Base-by-base conservation (phyloP, 2,329 filamentous ascomycete genomes). In the Didymella arachidicola region DNA sequence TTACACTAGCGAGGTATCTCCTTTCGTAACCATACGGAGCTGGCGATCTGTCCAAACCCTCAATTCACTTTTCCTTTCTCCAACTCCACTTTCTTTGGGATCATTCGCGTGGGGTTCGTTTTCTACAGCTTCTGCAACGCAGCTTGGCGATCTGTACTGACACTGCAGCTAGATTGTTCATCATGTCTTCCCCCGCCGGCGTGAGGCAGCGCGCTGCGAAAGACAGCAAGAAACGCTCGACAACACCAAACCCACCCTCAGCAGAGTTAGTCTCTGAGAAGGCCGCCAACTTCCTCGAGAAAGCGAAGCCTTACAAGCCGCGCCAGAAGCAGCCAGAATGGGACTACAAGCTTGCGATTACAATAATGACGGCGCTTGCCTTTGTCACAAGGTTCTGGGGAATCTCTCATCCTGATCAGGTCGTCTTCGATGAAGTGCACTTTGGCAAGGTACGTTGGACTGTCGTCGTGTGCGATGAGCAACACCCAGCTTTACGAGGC, bases 381-480 rank as follows among this genome's bases (percentile, higher is more conserved):
- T 98, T 99, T 73, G 73, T 93, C 62, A 98, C 95, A 46, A 86
- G 95, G 62, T 99, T 99, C 83, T 98, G 91, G 87, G 93, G 93
- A 63, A 97, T 99, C 77, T 92, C 86, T 76, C 93, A 97, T 79
- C 95, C 95, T 16, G 89, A 96, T 74, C 91, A 98, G 81, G 95
- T 99, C 55, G 95, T 99, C 48, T 99, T 99, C 74, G 95, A 99
- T 75, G 95, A 99, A 80, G 95, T 99, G 57, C 95, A 99, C 81
- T 99, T 99, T 79, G 95, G 95, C 82, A 99, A 99, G 90, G 94
- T 97, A 83, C 59, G 84, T 44, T 25, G 11, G 10, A 30, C 18
- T 36, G 49, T 36, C 22, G 25, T n/a, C 34, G 30, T 38, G 16
- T 12, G 11, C 48, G 26, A 48, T n/a, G 19, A 11, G 16, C 49